Percentiles rank a stretch among this genome's conserved stretches.
Evolutionary conservation across 2,329 filamentous ascomycete genomes (phyloP).

Genomic region (Scleromitrula shiraiana): DNA sequence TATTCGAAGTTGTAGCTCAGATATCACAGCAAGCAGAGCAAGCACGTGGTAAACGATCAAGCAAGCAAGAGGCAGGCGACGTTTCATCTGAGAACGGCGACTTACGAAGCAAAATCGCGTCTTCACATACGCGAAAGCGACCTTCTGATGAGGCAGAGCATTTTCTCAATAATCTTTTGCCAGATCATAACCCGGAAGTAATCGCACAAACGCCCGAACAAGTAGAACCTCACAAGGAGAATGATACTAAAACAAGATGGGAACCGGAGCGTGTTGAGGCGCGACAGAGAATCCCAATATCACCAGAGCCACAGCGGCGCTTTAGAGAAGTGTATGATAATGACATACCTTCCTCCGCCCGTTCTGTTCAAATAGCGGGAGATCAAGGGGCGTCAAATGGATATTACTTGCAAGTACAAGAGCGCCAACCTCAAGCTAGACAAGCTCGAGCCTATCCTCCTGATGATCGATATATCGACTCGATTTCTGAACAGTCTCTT

Average conservation of each 20-base stretch:
- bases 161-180: constrained; percentile 32
- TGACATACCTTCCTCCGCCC: constrained; percentile 10
- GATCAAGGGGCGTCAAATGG: constrained; percentile 10
- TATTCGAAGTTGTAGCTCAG: constrained; percentile 24
- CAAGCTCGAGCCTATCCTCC: constrained; percentile 19
- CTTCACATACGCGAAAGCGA: constrained; percentile 7
- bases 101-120: constrained; percentile 21
- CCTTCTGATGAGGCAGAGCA: constrained; percentile 29
- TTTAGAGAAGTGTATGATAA: constrained; percentile 15
- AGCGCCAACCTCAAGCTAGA: constrained; percentile 15
- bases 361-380: constrained; percentile 8
- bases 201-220: constrained; percentile 2
- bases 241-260: constrained; percentile 13
- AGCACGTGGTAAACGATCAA: constrained; percentile 15
- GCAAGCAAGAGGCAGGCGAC: constrained; percentile 18
- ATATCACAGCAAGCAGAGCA: constrained; percentile 25
- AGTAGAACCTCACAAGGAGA: constrained; percentile 11
- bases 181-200: constrained; percentile 13
- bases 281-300: constrained; percentile 12
- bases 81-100: constrained; percentile 34
- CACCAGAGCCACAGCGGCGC: constrained; percentile 13
- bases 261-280: constrained; percentile 14
- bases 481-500: constrained; percentile 14
- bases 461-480: constrained; percentile 21
- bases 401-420: constrained; percentile 18